These are phyloP conservation scores for Colletotrichum zoysiae DNA, from an alignment of 2,329 filamentous ascomycete species.

Conservation along the genomic window DNA sequence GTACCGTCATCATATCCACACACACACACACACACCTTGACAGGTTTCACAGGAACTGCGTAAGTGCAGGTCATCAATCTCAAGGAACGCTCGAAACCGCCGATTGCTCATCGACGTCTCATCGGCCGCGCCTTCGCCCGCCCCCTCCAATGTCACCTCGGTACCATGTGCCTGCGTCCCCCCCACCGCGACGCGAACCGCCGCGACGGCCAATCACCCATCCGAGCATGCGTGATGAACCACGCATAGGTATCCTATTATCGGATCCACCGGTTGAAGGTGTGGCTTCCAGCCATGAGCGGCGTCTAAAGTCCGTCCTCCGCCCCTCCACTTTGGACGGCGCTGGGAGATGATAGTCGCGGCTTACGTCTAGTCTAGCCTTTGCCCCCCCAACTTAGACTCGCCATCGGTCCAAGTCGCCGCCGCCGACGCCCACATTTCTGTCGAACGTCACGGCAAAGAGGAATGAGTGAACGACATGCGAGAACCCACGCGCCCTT, in stretches of 20 bases:
- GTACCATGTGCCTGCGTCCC: neutral
- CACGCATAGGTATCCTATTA: neutral
- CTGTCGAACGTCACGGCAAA: constrained; percentile 25
- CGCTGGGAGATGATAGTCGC: neutral
- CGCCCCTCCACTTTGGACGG: neutral
- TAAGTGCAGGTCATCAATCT: neutral
- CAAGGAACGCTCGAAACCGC: neutral
- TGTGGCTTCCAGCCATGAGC: neutral
- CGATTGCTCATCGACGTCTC: constrained; percentile 11
- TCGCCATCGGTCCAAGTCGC: neutral
- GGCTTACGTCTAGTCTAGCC: neutral
- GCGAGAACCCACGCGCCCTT: neutral
- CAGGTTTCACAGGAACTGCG: neutral
- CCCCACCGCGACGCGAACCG: constrained; percentile 15
- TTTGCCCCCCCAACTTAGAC: constrained; percentile 12
- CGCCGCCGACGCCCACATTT: neutral
- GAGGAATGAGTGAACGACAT: neutral
- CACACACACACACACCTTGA: too few relatives aligned
- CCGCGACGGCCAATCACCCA: constrained; percentile 1
- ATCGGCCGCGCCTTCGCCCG: neutral
- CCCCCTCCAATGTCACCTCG: constrained; percentile 11
- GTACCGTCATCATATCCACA: neutral
- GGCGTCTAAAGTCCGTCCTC: neutral
- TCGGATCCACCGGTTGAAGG: neutral
- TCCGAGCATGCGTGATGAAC: neutral